These are phyloP conservation scores for Globisporangium cederbergense DNA, from an alignment of 352 stramenopile species.

Conservation along the genomic window DNA sequence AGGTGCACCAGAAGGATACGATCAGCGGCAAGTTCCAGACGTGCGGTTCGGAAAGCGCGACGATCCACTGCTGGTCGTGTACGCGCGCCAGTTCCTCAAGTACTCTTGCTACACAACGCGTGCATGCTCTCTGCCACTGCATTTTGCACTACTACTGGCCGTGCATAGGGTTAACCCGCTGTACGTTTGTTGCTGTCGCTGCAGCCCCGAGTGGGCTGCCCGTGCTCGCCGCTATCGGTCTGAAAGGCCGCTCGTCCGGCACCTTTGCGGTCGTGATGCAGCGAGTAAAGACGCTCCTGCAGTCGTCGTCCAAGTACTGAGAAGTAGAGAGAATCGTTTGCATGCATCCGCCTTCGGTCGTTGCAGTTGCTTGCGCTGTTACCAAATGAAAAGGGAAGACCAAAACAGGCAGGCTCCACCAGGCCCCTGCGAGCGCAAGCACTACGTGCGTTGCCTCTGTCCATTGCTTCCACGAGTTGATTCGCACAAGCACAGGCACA, in stretches of 20 bases:
- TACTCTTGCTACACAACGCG: slow-evolving; percentile 59
- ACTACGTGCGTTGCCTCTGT: not conserved
- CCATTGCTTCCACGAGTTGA: not conserved
- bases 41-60: slow-evolving; percentile 72
- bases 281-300: slow-evolving; percentile 39
- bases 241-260: slow-evolving; percentile 70
- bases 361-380: not conserved
- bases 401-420: not conserved
- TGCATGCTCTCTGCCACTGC: not conserved
- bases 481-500: not conserved
- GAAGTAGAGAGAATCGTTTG: not conserved
- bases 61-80: slow-evolving; percentile 79
- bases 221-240: slow-evolving; percentile 64
- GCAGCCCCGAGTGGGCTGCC: slow-evolving; percentile 60
- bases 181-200: not conserved
- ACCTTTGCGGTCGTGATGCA: slow-evolving; percentile 80
- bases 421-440: not conserved
- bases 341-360: too few relatives aligned
- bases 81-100: slow-evolving; percentile 79
- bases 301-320: not conserved
- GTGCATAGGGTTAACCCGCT: not conserved
- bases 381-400: not conserved
- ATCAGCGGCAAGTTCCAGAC: slow-evolving; percentile 77
- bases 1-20: slow-evolving; percentile 69
- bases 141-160: too few relatives aligned